These are phyloP conservation scores for Periconia macrospinosa DNA, from an alignment of 2,329 filamentous ascomycete genomes.

Conservation along the genomic window DNA sequence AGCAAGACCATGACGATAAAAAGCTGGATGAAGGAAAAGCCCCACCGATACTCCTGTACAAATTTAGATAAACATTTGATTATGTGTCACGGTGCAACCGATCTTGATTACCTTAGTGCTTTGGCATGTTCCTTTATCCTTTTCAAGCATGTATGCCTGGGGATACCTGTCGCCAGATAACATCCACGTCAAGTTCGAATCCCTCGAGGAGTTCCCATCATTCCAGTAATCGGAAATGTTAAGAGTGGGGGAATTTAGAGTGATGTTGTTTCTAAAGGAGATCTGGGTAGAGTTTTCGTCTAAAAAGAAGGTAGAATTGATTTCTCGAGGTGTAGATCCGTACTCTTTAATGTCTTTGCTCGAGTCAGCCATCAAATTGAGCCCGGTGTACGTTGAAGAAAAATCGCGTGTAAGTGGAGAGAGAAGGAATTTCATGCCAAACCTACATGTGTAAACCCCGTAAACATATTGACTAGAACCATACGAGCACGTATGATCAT, in stretches of 20 bases:
- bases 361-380: not conserved
- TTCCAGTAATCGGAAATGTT: not conserved
- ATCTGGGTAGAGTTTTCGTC: not conserved
- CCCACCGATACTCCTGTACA: conserved; percentile 23
- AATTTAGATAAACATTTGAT: not conserved
- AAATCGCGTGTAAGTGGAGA: no score
- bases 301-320: not conserved
- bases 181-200: not conserved
- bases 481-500: no score
- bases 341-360: not conserved
- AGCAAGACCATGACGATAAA: conserved; percentile 15
- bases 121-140: not conserved
- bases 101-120: not conserved
- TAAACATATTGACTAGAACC: no score
- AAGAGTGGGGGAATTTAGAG: not conserved
- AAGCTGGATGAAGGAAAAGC: conserved; percentile 26
- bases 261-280: not conserved
- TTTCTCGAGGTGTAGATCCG: not conserved
- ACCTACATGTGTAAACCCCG: not conserved
- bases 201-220: not conserved
- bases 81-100: not conserved
- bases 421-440: not conserved
- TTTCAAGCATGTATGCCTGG: not conserved
- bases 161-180: not conserved
- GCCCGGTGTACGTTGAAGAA: not conserved